Evolutionary conservation across 164 flowering plant species (phyloP).

Genomic region (Litsea cubeba): DNA sequence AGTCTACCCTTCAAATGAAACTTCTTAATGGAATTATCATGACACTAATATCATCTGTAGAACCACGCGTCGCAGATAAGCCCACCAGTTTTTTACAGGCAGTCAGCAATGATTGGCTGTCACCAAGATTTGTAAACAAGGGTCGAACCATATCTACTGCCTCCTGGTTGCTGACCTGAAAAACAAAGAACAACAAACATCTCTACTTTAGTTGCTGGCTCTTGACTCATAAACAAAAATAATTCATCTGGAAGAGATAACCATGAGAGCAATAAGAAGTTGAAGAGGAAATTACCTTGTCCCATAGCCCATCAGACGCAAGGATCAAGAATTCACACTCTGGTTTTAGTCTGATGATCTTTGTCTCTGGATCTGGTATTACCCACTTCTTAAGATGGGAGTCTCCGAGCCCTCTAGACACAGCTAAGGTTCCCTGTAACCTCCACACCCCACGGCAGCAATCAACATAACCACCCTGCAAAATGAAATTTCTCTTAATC

Average conservation of each 20-base stretch:
- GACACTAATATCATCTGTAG: slow-evolving; percentile 63
- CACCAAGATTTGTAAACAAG: slow-evolving; percentile 30
- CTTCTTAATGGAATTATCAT: slow-evolving; percentile 52
- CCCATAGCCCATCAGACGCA: slow-evolving; percentile 95
- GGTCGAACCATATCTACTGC: slow-evolving; percentile 65
- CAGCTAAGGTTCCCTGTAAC: slow-evolving; percentile 80
- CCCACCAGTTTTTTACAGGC: slow-evolving; percentile 75
- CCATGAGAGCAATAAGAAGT: not conserved
- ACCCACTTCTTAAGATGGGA: slow-evolving; percentile 71
- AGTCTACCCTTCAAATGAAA: slow-evolving; percentile 20
- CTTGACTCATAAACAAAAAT: not conserved
- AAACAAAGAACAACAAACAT: not conserved
- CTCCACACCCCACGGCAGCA: slow-evolving; percentile 72
- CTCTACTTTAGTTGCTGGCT: not conserved
- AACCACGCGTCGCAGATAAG: slow-evolving; percentile 57
- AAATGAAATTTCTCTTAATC: not conserved
- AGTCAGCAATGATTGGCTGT: slow-evolving; percentile 27
- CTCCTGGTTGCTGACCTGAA: slow-evolving; percentile 79
- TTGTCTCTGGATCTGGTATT: slow-evolving; percentile 68
- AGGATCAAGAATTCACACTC: slow-evolving; percentile 72
- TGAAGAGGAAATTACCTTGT: slow-evolving; percentile 48
- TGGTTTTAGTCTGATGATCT: slow-evolving; percentile 29
- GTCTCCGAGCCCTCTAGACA: slow-evolving; percentile 85
- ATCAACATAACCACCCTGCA: slow-evolving; percentile 89
- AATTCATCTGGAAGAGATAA: not conserved